phyloP scores from a whole-genome alignment of 805 yeast genomes.

The Sugiyamaella mastotermitis region DNA sequence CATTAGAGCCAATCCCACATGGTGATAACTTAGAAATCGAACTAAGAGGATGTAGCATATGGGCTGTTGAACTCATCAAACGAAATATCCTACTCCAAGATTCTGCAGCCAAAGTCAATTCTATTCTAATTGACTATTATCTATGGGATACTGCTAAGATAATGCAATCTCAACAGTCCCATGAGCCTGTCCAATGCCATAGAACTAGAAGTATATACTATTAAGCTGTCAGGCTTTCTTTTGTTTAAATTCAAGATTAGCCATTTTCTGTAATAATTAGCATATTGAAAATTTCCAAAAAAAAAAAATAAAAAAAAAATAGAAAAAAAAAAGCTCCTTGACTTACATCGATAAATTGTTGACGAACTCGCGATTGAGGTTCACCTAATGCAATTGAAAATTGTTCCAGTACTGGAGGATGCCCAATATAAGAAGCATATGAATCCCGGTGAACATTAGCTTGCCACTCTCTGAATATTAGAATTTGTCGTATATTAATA shows the following conservation, averaged over 20 bases:
- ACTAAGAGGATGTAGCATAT: slow-evolving; percentile 37
- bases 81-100: slow-evolving; percentile 20
- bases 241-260: too few species aligned
- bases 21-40: slow-evolving; percentile 35
- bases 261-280: too few species aligned
- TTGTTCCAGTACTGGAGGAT: slow-evolving; percentile 48
- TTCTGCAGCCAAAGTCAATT: slow-evolving; percentile 25
- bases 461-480: slow-evolving; percentile 49
- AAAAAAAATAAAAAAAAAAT: too few species aligned
- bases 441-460: slow-evolving; percentile 63
- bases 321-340: too few species aligned
- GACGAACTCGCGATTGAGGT: slow-evolving; percentile 28
- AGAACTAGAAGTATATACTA: slow-evolving; percentile 35
- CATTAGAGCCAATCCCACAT: slow-evolving; percentile 20
- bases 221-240: slow-evolving; percentile 17
- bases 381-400: slow-evolving; percentile 47
- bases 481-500: background rate
- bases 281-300: too few species aligned
- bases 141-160: slow-evolving; percentile 41
- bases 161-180: slow-evolving; percentile 23
- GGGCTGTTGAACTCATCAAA: slow-evolving; percentile 35
- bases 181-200: slow-evolving; percentile 29
- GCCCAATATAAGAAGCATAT: slow-evolving; percentile 55
- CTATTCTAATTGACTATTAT: slow-evolving; percentile 38
- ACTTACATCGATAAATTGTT: slow-evolving; percentile 26